Base-by-base conservation (phyloP, 2,329 filamentous ascomycete species). In the Lasiodiplodia gonubiensis region DNA sequence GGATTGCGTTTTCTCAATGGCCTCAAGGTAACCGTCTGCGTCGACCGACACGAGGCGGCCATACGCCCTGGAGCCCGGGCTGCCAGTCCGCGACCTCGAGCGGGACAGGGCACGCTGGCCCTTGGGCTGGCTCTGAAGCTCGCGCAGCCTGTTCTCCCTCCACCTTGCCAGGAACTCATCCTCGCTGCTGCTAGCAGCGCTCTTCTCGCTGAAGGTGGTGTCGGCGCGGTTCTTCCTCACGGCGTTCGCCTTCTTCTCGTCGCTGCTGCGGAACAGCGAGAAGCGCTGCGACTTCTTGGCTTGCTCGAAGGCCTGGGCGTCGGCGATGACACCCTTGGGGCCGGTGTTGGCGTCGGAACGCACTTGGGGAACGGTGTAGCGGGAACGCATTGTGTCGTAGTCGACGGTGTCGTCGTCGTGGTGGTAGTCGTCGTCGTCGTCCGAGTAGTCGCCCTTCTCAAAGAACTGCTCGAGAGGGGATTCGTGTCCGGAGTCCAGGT, bases 1-100 rank as follows among this genome's bases (percentile, higher is more conserved):
- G 57, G 89, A 81, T 48, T 89, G 85, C 4, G 94, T 92, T 80
- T 93, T 95, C 81, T 99, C 95, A 72, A 98, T 93, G 66, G 94
- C 94, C 79, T 98, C 94, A n/a, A 99, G 86, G 74, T 97, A 99
- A 21, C 94, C 95, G 70, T 91, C 84, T 8, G 93, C 94, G 82
- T 98, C 94, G 1, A 98, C 95, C 68, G 88, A 86, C 69, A 94
- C 90, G 70, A 98, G 82, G 14, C 86, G 87, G 25, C 95, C 95
- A 76, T 91, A 98, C 68, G 90, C 84, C 71, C 92, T 85, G 70
- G 91, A 87, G 73, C 90, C 93, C 0, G 93, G 92, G 77, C 90
- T 94, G 64, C 88, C 90, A 74, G 89, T 88, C 74, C 91, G 84
- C 70, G 85, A 91, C 69, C 72, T 71, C 35, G 25, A 86, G 85